A percentile compares a stretch with the other conserved stretches of the same genome.
These are phyloP conservation scores for Gossypium rotundifolium DNA, from an alignment of 345 rosid species.

Conservation along the genomic window DNA sequence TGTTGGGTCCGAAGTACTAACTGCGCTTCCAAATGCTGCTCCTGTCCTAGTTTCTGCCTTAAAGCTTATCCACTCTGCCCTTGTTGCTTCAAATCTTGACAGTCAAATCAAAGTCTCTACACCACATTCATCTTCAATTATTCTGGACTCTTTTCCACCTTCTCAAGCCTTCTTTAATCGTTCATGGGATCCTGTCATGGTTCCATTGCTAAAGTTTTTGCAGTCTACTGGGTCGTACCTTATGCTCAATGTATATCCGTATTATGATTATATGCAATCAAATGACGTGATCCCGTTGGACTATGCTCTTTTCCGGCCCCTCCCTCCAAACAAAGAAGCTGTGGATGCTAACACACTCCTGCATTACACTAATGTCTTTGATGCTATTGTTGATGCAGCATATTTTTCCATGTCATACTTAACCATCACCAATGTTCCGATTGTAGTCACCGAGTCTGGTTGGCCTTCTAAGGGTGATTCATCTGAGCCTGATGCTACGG, in stretches of 20 bases:
- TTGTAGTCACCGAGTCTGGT: constrained; percentile 81
- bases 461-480: constrained; percentile 97
- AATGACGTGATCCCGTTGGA: constrained; percentile 73
- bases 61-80: constrained; percentile 78
- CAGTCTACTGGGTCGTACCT: constrained; percentile 71
- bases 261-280: constrained; percentile 76
- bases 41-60: constrained; percentile 80
- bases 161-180: constrained; percentile 98
- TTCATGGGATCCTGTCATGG: constrained; percentile 80
- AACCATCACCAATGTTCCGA: constrained; percentile 73
- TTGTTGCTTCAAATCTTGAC: constrained; percentile 86
- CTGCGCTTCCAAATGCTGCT: constrained; percentile 65
- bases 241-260: constrained; percentile 91
- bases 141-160: constrained; percentile 95
- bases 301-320: constrained; percentile 88
- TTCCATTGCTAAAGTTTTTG: constrained; percentile 82
- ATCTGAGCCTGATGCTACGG: constrained; percentile 63
- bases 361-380: constrained; percentile 91
- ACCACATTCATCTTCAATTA: constrained; percentile 79
- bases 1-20: constrained; percentile 84
- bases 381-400: constrained; percentile 90
- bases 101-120: constrained; percentile 82
- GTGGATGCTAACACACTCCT: constrained; percentile 92
- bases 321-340: constrained; percentile 89
- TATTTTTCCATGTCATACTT: constrained; percentile 81